phyloP scores from a whole-genome alignment of 2,329 filamentous ascomycete species.

The Parastagonospora avenae region DNA sequence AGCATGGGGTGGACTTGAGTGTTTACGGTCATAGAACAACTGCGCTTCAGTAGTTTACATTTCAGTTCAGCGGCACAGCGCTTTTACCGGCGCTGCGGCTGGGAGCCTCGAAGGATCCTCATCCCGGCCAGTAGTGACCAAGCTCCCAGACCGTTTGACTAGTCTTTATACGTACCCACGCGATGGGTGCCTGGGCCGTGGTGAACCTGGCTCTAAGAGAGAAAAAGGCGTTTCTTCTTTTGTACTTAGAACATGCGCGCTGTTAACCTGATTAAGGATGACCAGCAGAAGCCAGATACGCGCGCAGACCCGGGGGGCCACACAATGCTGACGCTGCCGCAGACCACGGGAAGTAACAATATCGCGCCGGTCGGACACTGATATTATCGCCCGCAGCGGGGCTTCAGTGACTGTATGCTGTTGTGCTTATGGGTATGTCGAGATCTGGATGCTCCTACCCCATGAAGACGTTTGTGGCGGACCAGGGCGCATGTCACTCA shows the following conservation, averaged over 20 bases:
- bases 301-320: constrained; percentile 10
- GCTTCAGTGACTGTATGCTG: constrained; percentile 17
- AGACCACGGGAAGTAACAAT: not conserved
- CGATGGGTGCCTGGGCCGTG: constrained; percentile 32
- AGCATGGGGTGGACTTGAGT: constrained; percentile 38
- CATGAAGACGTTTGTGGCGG: constrained; percentile 39
- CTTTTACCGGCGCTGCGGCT: constrained; percentile 45
- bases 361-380: constrained; percentile 11
- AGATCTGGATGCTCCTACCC: constrained; percentile 19
- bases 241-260: constrained; percentile 3
- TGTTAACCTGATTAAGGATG: not conserved
- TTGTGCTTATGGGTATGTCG: constrained; percentile 16
- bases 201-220: constrained; percentile 31
- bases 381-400: constrained; percentile 11
- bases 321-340: constrained; percentile 2
- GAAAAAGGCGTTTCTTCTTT: constrained; percentile 21
- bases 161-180: constrained; percentile 34
- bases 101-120: constrained; percentile 46
- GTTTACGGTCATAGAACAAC: constrained; percentile 41
- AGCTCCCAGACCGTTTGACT: constrained; percentile 44
- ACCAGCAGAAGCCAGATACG: constrained; percentile 5
- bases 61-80: constrained; percentile 33
- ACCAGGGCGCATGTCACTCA: constrained; percentile 13
- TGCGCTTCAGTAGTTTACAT: constrained; percentile 37
- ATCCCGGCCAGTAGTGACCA: constrained; percentile 40